Conservation (phyloP, 768 basidiomycete species). For the Trametes cinnabarina region DNA sequence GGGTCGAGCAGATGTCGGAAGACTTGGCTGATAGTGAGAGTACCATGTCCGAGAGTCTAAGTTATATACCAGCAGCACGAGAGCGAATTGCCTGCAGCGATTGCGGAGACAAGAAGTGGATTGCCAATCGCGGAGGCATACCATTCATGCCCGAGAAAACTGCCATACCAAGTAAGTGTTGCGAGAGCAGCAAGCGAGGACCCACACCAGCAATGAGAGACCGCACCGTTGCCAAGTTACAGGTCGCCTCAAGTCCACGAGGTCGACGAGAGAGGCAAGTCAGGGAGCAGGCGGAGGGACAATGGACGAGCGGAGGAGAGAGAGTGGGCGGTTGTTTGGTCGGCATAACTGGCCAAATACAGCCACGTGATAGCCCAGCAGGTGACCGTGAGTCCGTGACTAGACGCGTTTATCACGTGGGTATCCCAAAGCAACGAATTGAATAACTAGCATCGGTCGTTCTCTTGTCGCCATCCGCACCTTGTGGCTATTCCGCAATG, state of each 20-base stretch:
- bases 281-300: neutral
- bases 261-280: neutral
- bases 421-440: neutral
- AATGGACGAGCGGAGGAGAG: neutral
- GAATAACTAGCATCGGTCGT: neutral
- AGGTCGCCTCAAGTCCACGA: neutral
- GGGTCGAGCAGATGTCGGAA: neutral
- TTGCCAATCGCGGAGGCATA: constrained; percentile 2
- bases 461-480: neutral
- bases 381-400: neutral
- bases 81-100: constrained; percentile 6
- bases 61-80: neutral
- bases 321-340: neutral
- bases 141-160: neutral
- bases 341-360: no score
- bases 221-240: constrained; percentile 2
- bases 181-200: neutral
- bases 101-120: constrained; percentile 5
- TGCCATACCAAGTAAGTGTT: constrained; percentile 12
- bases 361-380: neutral
- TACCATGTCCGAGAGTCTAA: neutral
- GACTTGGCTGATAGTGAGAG: constrained; percentile 2
- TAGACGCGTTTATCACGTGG: neutral
- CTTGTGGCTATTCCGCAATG: neutral
- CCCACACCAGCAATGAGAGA: neutral